Conservation (phyloP, 106 monocot genomes). For the Phalaenopsis equestris region DNA sequence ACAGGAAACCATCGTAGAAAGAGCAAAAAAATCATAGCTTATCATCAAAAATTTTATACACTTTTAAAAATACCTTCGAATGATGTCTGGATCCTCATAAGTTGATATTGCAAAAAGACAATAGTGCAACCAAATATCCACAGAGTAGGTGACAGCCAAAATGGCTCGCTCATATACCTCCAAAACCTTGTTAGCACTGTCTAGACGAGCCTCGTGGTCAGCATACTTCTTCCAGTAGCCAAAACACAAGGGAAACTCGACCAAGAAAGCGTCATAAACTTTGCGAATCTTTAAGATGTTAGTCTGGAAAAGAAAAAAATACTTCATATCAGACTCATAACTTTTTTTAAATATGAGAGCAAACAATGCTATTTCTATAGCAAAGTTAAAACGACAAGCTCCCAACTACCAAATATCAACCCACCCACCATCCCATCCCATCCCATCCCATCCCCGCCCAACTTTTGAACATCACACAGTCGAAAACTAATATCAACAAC, state of each 20-base stretch:
- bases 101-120: slow-evolving; percentile 86
- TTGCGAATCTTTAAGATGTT: slow-evolving; percentile 75
- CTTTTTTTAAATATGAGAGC: not conserved
- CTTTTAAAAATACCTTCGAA: slow-evolving; percentile 56
- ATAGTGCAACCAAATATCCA: slow-evolving; percentile 97
- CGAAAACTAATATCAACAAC: not conserved
- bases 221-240: slow-evolving; percentile 99
- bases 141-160: slow-evolving; percentile 90
- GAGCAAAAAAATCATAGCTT: not conserved
- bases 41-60: not conserved
- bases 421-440: not conserved
- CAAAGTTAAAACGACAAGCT: not conserved
- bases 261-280: slow-evolving; percentile 89
- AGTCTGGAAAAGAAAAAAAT: slow-evolving; percentile 35
- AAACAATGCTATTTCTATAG: not conserved
- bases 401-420: not conserved
- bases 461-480: not conserved
- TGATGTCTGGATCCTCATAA: slow-evolving; percentile 74
- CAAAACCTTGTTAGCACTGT: slow-evolving; percentile 57
- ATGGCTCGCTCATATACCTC: slow-evolving; percentile 95
- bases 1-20: slow-evolving; percentile 5
- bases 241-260: slow-evolving; percentile 91
- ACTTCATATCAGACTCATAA: not conserved
- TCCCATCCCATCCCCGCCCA: not conserved
- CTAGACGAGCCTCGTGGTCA: slow-evolving; percentile 80